phyloP scores from a whole-genome alignment of 345 rosid species.

The Microcos paniculata region DNA sequence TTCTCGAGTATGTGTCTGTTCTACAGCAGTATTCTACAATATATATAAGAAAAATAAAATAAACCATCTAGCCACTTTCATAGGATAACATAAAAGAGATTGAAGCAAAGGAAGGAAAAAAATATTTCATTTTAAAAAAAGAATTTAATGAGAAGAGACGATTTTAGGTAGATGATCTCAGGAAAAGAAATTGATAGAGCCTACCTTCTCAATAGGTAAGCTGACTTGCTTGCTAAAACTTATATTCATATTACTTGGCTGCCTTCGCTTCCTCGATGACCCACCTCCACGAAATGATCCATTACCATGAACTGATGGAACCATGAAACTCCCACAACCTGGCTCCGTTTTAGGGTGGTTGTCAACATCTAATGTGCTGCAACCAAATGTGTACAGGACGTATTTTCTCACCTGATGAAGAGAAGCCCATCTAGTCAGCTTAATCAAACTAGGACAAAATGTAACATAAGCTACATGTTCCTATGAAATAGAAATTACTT shows the following conservation, averaged over 20 bases:
- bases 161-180: not conserved
- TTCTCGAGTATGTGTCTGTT: constrained; percentile 27
- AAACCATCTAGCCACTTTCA: not conserved
- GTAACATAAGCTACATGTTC: not conserved
- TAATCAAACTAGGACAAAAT: constrained; percentile 8
- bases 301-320: constrained; percentile 35
- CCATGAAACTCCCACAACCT: constrained; percentile 33
- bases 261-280: constrained; percentile 36
- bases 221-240: constrained; percentile 40
- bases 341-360: constrained; percentile 23
- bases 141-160: not conserved
- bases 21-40: constrained; percentile 38
- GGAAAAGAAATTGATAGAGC: not conserved
- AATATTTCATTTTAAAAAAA: not conserved
- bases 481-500: constrained; percentile 44
- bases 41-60: not conserved
- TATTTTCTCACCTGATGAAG: constrained; percentile 78
- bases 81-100: not conserved
- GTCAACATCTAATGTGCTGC: constrained; percentile 50
- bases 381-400: constrained; percentile 81
- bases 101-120: not conserved
- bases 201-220: constrained; percentile 59
- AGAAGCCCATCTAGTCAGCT: constrained; percentile 16
- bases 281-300: constrained; percentile 35
- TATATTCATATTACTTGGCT: constrained; percentile 21